A percentile compares a stretch with the other conserved stretches of the same genome.
Conservation (phyloP, 2,329 filamentous ascomycete species). For the Fulvia fulva region DNA sequence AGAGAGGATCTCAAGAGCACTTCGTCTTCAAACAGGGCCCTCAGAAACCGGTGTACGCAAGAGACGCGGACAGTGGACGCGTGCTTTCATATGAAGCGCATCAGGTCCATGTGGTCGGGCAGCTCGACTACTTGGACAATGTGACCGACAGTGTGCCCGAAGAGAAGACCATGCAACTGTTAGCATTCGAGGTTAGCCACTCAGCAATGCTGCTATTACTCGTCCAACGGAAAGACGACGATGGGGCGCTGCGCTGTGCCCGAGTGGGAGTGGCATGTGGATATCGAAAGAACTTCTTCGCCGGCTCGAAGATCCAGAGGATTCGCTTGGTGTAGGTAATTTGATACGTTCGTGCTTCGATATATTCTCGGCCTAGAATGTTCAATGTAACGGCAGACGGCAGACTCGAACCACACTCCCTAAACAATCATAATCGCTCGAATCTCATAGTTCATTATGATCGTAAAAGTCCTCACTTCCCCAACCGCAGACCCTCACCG, state of each 20-base stretch:
- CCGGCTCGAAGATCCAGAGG: not conserved
- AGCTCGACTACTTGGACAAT: slow-evolving; percentile 1
- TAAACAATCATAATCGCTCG: not conserved
- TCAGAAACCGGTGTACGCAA: not conserved
- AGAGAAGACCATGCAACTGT: not conserved
- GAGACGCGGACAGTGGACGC: not conserved
- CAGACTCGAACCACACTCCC: not conserved
- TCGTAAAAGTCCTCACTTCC: not conserved
- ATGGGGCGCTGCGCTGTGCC: not conserved
- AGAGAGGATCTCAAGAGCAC: not conserved
- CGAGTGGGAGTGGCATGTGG: not conserved
- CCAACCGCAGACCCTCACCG: not conserved
- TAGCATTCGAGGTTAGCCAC: not conserved
- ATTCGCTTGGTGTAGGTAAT: not conserved
- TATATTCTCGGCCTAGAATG: not conserved
- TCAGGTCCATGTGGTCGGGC: not conserved
- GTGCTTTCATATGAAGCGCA: not conserved
- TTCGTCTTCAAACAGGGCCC: not conserved
- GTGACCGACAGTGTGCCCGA: not conserved
- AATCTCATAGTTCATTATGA: not conserved
- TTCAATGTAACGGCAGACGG: not conserved
- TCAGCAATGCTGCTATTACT: slow-evolving; percentile 2
- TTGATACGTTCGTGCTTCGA: not conserved
- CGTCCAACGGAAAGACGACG: not conserved
- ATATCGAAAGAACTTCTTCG: slow-evolving; percentile 4